Conservation (phyloP, 768 basidiomycete species). For the Daedalea quercina region DNA sequence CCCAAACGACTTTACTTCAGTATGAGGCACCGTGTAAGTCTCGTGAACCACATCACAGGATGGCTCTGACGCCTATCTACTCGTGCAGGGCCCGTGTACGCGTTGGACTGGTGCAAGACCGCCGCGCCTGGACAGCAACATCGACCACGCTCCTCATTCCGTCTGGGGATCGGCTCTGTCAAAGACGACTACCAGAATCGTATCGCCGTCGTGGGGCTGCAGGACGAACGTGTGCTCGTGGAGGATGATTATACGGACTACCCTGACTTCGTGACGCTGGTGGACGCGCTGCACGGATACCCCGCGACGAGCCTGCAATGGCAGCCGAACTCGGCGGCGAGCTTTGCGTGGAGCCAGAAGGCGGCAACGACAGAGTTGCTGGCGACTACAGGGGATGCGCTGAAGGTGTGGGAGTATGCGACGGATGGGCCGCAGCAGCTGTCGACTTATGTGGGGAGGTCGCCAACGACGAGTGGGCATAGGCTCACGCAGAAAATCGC, state of each 20-base stretch:
- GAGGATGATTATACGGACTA: conserved; percentile 81
- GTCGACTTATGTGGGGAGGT: conserved; percentile 67
- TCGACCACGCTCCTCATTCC: conserved; percentile 72
- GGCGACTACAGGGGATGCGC: conserved; percentile 90
- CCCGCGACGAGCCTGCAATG: conserved; percentile 91
- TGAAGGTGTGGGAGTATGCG: conserved; percentile 87
- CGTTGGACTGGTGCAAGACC: conserved; percentile 85
- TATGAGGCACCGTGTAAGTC: conserved; percentile 25
- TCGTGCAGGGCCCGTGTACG: conserved; percentile 72
- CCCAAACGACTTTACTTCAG: conserved; percentile 22
- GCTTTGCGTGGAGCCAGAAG: conserved; percentile 65
- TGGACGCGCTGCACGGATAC: conserved; percentile 81
- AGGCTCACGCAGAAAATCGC: conserved; percentile 69
- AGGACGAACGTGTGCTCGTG: conserved; percentile 82
- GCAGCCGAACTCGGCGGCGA: conserved; percentile 72
- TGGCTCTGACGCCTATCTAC: not conserved
- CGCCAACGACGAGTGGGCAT: conserved; percentile 49
- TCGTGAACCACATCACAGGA: not conserved
- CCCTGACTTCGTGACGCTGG: conserved; percentile 81
- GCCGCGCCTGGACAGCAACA: conserved; percentile 65
- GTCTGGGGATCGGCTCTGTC: conserved; percentile 81
- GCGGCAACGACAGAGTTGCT: conserved; percentile 68
- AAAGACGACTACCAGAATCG: conserved; percentile 79
- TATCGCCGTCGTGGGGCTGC: conserved; percentile 71
- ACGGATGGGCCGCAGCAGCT: conserved; percentile 53